A percentile compares a stretch with the other conserved stretches of the same genome.
phyloP scores from a whole-genome alignment of 2,329 filamentous ascomycete genomes.

The Aspergillus ruber region DNA sequence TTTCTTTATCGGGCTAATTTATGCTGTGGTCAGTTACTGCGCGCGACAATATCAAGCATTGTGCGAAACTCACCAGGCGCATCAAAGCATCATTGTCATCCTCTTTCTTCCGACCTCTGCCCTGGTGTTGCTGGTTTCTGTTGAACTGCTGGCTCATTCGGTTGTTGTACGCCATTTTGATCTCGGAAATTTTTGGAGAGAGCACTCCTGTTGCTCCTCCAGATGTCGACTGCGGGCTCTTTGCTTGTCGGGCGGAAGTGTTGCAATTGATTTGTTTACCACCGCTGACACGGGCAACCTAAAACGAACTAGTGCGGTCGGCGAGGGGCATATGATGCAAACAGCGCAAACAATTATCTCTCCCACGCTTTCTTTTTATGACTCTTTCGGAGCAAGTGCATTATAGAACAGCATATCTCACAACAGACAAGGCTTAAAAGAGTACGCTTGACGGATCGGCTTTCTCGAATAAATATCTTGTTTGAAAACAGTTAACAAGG shows the following conservation, averaged over 20 bases:
- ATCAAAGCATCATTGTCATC: slow-evolving; percentile 54
- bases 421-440: not conserved
- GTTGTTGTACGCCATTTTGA: slow-evolving; percentile 44
- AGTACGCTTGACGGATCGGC: not conserved
- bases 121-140: slow-evolving; percentile 41
- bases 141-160: slow-evolving; percentile 49
- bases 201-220: not conserved
- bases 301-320: slow-evolving; percentile 23
- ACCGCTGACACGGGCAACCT: slow-evolving; percentile 18
- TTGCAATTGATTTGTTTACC: slow-evolving; percentile 33
- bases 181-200: slow-evolving; percentile 3
- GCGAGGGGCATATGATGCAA: slow-evolving; percentile 27
- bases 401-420: not conserved
- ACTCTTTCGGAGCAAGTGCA: slow-evolving; percentile 12
- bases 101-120: slow-evolving; percentile 48
- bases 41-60: not conserved
- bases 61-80: slow-evolving; percentile 42
- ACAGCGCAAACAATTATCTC: slow-evolving; percentile 29
- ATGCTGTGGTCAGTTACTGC: slow-evolving; percentile 6
- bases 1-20: slow-evolving; percentile 62
- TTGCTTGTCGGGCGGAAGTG: not conserved
- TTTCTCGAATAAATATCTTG: not conserved
- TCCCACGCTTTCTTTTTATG: slow-evolving; percentile 17
- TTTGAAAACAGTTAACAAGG: not conserved
- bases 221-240: not conserved